phyloP scores from a whole-genome alignment of 495 filamentous ascomycete species.

The Lasiosphaeria hispida region DNA sequence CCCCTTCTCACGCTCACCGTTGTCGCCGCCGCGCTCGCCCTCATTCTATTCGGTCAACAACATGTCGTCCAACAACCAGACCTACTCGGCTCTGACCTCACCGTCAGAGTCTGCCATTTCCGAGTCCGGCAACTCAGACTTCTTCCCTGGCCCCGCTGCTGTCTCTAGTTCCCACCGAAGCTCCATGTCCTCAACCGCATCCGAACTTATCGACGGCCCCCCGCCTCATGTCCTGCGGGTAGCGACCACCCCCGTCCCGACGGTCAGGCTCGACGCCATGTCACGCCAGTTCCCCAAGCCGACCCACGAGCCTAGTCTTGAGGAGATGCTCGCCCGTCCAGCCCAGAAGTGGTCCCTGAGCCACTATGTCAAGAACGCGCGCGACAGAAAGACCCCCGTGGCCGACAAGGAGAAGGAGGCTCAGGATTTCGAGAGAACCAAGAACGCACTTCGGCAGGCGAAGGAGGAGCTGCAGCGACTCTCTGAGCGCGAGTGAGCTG shows the following conservation, averaged over 20 bases:
- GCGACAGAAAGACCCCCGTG: slow-evolving; percentile 3
- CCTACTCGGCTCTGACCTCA: not conserved
- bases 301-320: slow-evolving; percentile 32
- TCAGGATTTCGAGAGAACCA: slow-evolving; percentile 36
- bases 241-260: slow-evolving; percentile 10
- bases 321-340: slow-evolving; percentile 38
- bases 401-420: slow-evolving; percentile 26
- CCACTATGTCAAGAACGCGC: slow-evolving; percentile 39
- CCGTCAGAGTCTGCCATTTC: not conserved
- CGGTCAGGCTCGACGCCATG: slow-evolving; percentile 23
- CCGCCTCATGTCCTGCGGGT: slow-evolving; percentile 1
- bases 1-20: not conserved
- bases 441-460: slow-evolving; percentile 35
- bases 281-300: slow-evolving; percentile 36
- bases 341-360: slow-evolving; percentile 37
- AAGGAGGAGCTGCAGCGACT: slow-evolving; percentile 16
- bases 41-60: not conserved
- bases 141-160: not conserved
- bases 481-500: not conserved
- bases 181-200: slow-evolving; percentile 15
- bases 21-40: not conserved
- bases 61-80: not conserved
- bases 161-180: slow-evolving; percentile 17
- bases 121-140: slow-evolving; percentile 8
- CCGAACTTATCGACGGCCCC: slow-evolving; percentile 11